A percentile compares a stretch with the other conserved stretches of the same genome.
Evolutionary conservation across 441 rosid genomes (phyloP).

Genomic region (Aquilaria agallochum): DNA sequence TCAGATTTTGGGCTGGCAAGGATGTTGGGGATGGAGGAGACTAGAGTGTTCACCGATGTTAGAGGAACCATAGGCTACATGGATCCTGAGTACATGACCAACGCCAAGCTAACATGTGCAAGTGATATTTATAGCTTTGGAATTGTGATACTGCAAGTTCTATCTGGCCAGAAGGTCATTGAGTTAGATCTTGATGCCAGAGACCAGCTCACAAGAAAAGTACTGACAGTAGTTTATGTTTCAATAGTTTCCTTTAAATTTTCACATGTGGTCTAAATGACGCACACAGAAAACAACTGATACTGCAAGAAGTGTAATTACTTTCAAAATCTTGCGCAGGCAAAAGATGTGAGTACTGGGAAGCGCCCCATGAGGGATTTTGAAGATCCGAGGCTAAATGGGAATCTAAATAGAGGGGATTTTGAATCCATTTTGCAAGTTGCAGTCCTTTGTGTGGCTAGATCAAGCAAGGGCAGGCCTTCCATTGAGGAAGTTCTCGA

Average conservation of each 20-base stretch:
- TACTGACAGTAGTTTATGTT: slow-evolving; percentile 6
- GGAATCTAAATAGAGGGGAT: slow-evolving; percentile 35
- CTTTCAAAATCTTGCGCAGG: slow-evolving; percentile 25
- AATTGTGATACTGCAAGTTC: slow-evolving; percentile 53
- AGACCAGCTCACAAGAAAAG: slow-evolving; percentile 69
- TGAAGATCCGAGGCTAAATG: slow-evolving; percentile 43
- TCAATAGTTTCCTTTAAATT: not conserved
- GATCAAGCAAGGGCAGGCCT: slow-evolving; percentile 62
- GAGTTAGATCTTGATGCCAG: slow-evolving; percentile 63
- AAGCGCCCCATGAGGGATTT: slow-evolving; percentile 46
- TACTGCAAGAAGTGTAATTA: not conserved
- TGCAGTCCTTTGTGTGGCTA: slow-evolving; percentile 54
- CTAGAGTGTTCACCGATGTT: slow-evolving; percentile 66
- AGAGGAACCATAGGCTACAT: slow-evolving; percentile 72
- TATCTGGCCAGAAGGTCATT: slow-evolving; percentile 59
- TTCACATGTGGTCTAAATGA: not conserved
- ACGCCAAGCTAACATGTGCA: slow-evolving; percentile 60
- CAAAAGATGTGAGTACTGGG: slow-evolving; percentile 44
- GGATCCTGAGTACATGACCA: slow-evolving; percentile 75
- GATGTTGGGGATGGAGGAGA: slow-evolving; percentile 65
- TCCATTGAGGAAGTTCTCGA: slow-evolving; percentile 42
- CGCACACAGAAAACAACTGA: not conserved
- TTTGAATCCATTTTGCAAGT: slow-evolving; percentile 47
- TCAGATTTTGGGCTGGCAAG: slow-evolving; percentile 68
- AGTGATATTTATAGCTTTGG: slow-evolving; percentile 72